Percentiles rank a stretch among this genome's conserved stretches.
phyloP scores from a whole-genome alignment of 306 rosid species.

The Cicer yamashitae region DNA sequence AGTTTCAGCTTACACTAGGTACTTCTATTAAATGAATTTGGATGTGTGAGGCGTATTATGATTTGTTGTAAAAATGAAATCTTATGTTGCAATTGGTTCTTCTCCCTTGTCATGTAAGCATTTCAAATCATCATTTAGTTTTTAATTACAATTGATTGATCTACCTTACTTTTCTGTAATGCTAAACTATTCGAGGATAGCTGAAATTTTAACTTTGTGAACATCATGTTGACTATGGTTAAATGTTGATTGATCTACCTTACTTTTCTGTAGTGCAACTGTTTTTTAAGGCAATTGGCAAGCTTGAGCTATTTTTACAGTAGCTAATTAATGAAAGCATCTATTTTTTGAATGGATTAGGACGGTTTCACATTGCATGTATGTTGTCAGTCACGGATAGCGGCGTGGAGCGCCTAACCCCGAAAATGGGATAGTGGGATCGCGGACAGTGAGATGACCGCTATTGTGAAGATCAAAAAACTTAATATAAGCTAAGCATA shows the following conservation, averaged over 20 bases:
- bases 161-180: not conserved
- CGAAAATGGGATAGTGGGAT: too few species aligned
- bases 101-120: conserved; percentile 25
- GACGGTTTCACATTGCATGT: not conserved
- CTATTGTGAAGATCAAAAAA: too few species aligned
- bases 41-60: not conserved
- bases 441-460: too few species aligned
- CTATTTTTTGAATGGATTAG: conserved; percentile 11
- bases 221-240: conserved; percentile 11
- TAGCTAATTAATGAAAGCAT: not conserved
- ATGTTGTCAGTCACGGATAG: too few species aligned
- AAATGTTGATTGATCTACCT: too few species aligned
- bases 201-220: conserved; percentile 3
- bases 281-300: conserved; percentile 19
- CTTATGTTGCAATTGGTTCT: conserved; percentile 30
- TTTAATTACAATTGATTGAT: conserved; percentile 8
- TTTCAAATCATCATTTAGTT: conserved; percentile 8
- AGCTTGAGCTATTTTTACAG: conserved; percentile 5
- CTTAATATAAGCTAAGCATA: too few species aligned
- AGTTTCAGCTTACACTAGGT: conserved; percentile 90
- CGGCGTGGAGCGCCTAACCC: too few species aligned
- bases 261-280: too few species aligned
- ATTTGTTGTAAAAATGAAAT: conserved; percentile 29
- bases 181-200: conserved; percentile 9
- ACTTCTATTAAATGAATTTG: conserved; percentile 35